Conservation (phyloP, 164 flowering plant genomes). For the Vitis vinifera region ASM3070453v1 NC_081814.1:11268501-11269000, state of each 20-base stretch:
- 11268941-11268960: too few species aligned
- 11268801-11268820: slow-evolving; percentile 13
- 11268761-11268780: slow-evolving; percentile 13
- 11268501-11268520: slow-evolving; percentile 28
- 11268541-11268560: slow-evolving; percentile 28
- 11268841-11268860: slow-evolving; percentile 16
- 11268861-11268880: slow-evolving; percentile 34
- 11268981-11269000: too few species aligned
- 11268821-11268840: slow-evolving; percentile 16
- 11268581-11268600: not conserved
- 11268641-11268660: slow-evolving; percentile 15
- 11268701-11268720: slow-evolving; percentile 16
- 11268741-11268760: slow-evolving; percentile 20
- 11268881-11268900: slow-evolving; percentile 10
- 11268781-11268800: not conserved
- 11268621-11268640: slow-evolving; percentile 8
- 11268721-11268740: slow-evolving; percentile 29
- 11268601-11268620: not conserved
- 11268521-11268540: slow-evolving; percentile 21
- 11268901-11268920: not conserved
- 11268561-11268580: slow-evolving; percentile 14
- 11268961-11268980: too few species aligned
- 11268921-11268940: not conserved
- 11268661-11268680: slow-evolving; percentile 52
- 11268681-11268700: slow-evolving; percentile 8